These are phyloP conservation scores for Coemansia sp. DNA, from an alignment of 192 early-diverging fungal species.

Conservation along the genomic window DNA sequence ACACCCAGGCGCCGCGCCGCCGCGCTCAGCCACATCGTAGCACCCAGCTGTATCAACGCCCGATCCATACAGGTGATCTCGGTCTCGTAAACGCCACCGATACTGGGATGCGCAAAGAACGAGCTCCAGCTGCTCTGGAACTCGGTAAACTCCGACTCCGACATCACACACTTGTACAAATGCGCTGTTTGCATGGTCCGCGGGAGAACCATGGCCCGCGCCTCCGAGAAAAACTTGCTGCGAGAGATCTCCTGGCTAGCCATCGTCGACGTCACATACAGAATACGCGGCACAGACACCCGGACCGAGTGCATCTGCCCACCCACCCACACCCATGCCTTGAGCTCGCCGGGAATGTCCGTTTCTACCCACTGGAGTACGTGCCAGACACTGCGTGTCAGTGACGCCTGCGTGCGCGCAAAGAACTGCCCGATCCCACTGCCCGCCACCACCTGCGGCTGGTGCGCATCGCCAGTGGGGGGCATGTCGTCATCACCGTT, in stretches of 20 bases:
- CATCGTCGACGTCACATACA: slow-evolving; percentile 80
- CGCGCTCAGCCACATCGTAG: slow-evolving; percentile 37
- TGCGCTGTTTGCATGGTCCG: slow-evolving; percentile 58
- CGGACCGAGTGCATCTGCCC: slow-evolving; percentile 68
- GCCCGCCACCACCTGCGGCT: not conserved
- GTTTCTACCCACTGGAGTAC: slow-evolving; percentile 83
- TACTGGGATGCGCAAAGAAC: slow-evolving; percentile 81
- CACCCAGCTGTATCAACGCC: slow-evolving; percentile 78
- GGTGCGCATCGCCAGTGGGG: not conserved
- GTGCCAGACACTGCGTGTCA: slow-evolving; percentile 73
- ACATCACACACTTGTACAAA: slow-evolving; percentile 80
- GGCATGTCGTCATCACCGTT: slow-evolving; percentile 22
- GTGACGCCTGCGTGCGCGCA: slow-evolving; percentile 61
- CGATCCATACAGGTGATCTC: slow-evolving; percentile 77
- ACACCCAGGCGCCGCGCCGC: slow-evolving; percentile 15
- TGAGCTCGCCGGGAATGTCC: slow-evolving; percentile 81
- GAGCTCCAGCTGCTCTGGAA: slow-evolving; percentile 71
- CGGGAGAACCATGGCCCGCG: slow-evolving; percentile 64
- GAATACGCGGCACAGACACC: slow-evolving; percentile 73
- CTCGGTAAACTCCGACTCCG: slow-evolving; percentile 71
- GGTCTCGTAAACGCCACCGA: slow-evolving; percentile 95
- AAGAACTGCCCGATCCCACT: slow-evolving; percentile 61
- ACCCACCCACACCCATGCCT: slow-evolving; percentile 79
- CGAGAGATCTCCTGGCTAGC: slow-evolving; percentile 51
- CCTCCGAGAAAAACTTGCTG: slow-evolving; percentile 49